Conservation (phyloP, 1,284 basidiomycete species). For the Sphagnurus paluster region DNA sequence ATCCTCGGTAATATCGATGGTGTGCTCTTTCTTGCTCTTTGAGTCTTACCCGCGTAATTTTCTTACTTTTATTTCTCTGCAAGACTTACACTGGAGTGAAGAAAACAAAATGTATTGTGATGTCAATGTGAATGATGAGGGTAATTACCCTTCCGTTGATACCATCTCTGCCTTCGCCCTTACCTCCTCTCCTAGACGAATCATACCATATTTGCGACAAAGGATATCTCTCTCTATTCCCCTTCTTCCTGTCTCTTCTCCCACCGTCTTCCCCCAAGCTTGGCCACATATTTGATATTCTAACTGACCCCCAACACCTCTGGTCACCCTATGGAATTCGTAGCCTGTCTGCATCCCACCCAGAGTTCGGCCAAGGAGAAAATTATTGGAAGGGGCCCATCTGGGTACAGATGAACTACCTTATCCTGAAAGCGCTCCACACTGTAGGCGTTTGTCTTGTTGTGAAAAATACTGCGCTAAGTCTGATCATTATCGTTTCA, state of each 20-base stretch:
- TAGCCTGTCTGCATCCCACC: constrained; percentile 81
- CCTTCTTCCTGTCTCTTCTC: constrained; percentile 82
- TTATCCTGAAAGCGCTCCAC: constrained; percentile 77
- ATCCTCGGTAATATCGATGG: constrained; percentile 88
- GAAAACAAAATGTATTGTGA: constrained; percentile 93
- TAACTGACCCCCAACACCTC: constrained; percentile 79
- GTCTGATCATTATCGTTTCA: constrained; percentile 1
- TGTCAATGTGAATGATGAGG: constrained; percentile 80
- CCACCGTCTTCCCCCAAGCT: constrained; percentile 77
- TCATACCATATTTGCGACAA: constrained; percentile 88
- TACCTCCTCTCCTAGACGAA: constrained; percentile 69
- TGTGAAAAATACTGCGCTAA: constrained; percentile 7
- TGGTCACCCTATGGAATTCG: constrained; percentile 92
- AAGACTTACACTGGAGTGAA: constrained; percentile 93
- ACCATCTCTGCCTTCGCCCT: neutral
- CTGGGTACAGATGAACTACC: constrained; percentile 97
- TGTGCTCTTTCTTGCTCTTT: constrained; percentile 29
- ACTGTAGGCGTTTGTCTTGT: constrained; percentile 47
- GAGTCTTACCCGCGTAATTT: no score
- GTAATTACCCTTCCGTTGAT: constrained; percentile 36
- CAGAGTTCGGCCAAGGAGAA: constrained; percentile 88
- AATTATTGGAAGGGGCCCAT: constrained; percentile 97
- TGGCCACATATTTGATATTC: constrained; percentile 74
- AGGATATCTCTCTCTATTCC: constrained; percentile 93
- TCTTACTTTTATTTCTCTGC: constrained; percentile 4